A percentile compares a stretch with the other conserved stretches of the same genome.
Conservation (phyloP, 2,329 filamentous ascomycete genomes). For the Elsinoe necatrix region DNA sequence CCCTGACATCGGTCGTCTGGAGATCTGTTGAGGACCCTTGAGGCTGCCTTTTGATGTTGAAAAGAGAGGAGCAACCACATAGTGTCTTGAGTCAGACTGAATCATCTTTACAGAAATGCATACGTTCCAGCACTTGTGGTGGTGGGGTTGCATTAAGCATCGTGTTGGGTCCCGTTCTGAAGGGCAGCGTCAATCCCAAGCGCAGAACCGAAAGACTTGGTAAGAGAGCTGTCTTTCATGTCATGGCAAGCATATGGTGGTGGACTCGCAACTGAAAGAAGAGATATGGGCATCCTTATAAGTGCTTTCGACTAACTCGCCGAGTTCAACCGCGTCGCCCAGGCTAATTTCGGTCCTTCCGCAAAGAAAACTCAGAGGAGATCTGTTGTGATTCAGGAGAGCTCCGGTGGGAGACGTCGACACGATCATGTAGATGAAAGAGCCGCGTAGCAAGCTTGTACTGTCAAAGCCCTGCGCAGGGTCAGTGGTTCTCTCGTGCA, state of each 20-base stretch:
- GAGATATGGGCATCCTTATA: background rate
- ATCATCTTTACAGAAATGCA: no score
- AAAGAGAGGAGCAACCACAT: background rate
- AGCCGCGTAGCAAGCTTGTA: background rate
- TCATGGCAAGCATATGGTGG: background rate
- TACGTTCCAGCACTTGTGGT: no score
- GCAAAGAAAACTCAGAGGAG: background rate
- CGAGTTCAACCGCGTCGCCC: background rate
- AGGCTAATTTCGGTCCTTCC: background rate
- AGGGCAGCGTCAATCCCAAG: no score
- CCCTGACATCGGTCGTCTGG: background rate
- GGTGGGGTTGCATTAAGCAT: no score
- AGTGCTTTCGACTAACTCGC: background rate
- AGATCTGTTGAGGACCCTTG: background rate
- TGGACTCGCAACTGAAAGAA: background rate
- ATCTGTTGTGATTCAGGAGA: background rate
- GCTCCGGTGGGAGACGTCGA: background rate
- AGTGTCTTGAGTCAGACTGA: no score
- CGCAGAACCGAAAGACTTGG: no score
- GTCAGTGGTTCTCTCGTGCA: background rate
- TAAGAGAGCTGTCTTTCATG: no score
- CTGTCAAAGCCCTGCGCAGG: background rate
- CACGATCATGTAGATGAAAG: background rate
- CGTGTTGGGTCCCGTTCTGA: no score
- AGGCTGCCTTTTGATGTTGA: background rate